Base-by-base conservation (phyloP, 805 yeast species). In the Saccharomyces eubayanus region DNA sequence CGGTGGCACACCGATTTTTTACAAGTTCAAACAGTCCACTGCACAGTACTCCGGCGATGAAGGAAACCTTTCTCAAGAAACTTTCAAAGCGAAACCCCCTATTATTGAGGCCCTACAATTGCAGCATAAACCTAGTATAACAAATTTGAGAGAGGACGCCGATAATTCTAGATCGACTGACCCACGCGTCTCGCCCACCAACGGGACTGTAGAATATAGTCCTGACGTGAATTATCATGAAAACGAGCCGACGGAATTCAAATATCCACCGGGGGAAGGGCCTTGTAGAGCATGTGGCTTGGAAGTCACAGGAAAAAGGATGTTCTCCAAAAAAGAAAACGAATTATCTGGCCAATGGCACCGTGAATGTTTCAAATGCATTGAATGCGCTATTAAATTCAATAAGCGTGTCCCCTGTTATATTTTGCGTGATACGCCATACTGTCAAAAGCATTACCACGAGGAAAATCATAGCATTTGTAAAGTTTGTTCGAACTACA, bases 301-400 rank as follows among this genome's bases (percentile, higher is more conserved):
- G 47, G 74, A 70, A n/a, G 83, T 91, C 30, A 57, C 59, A 1
- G 76, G 82, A 0, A 88, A 85, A 63, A 77, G 94, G 0, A 86
- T 92, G 20, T 86, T 83, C 70, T 88, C 96, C n/a, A 86, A 84
- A 60, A 87, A 87, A 53, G 87, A 54, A 6, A 60, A 84, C n/a
- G 63, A 59, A 48, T 28, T 55, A 28, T 48, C 51, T 10, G 98
- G 97, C 0, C 92, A 90, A 66, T 94, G 98, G 98, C 99, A 94
- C 66, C 77, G 95, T 43, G 70, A 76, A 14, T 94, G 99, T 67
- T 92, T 94, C 74, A 73, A 74, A 12, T 94, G 99, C 73, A 71
- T 76, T 20, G 69, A 74, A 11, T 92, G 98, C 72, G 70, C 69
- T 8, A 64, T 75, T 1, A 70, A 69, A 41, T 87, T 87, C 69